These are phyloP conservation scores for Oryza nivara DNA, from an alignment of 176 grass and related monocot species.

Conservation along the genomic window DNA sequence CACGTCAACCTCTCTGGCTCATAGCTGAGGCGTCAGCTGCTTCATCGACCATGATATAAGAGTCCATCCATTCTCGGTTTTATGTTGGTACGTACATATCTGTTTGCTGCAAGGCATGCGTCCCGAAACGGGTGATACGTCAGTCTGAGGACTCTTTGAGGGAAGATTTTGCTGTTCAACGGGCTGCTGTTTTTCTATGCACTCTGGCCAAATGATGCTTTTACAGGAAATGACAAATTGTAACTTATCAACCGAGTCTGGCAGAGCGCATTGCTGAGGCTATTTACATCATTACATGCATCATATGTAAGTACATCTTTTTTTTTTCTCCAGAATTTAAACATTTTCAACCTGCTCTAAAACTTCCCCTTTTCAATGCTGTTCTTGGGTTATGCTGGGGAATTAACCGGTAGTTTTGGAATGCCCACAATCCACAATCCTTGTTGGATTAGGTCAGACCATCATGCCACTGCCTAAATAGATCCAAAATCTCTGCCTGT, in stretches of 20 bases:
- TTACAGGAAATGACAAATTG: neutral
- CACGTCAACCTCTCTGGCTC: conserved; percentile 76
- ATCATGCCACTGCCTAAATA: no score
- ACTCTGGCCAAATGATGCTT: neutral
- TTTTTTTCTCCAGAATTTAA: neutral
- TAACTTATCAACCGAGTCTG: neutral
- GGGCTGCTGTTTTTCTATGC: neutral
- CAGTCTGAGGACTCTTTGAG: conserved; percentile 1
- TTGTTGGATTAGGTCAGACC: no score
- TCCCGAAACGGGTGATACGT: neutral
- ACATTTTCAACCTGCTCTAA: neutral
- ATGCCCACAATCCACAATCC: no score
- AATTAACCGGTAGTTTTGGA: no score
- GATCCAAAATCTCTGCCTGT: no score
- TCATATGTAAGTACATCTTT: conserved; percentile 33
- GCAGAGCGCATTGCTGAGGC: conserved; percentile 10
- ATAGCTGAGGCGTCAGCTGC: conserved; percentile 83
- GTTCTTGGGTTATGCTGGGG: neutral
- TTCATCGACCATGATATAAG: conserved; percentile 51
- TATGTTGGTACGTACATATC: conserved; percentile 15
- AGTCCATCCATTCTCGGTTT: conserved; percentile 5
- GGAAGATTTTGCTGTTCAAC: conserved; percentile 2
- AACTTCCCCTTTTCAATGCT: neutral
- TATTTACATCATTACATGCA: neutral
- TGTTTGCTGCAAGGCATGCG: neutral